Percentiles rank a stretch among this genome's conserved stretches.
These are phyloP conservation scores for Achlya hypogyna DNA, from an alignment of 352 stramenopile genomes.

Conservation along the genomic window DNA sequence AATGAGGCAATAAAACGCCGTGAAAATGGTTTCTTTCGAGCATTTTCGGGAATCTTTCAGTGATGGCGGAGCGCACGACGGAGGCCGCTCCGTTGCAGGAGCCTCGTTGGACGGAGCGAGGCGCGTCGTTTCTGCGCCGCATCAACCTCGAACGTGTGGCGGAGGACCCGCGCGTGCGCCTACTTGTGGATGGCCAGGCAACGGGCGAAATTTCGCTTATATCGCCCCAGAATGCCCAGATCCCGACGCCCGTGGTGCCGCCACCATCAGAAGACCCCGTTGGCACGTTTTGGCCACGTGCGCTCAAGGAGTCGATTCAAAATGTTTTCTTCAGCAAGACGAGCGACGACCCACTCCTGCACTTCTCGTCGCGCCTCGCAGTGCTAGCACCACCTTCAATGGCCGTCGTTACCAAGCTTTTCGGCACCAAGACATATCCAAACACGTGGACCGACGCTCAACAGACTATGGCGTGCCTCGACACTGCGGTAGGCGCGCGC, in stretches of 20 bases:
- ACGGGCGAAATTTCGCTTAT: background rate
- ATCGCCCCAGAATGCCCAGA: constrained; percentile 4
- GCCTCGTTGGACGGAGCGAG: constrained; percentile 62
- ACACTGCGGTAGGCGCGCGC: constrained; percentile 19
- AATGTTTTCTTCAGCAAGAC: constrained; percentile 18
- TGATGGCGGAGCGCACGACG: background rate
- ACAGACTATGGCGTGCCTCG: constrained; percentile 7
- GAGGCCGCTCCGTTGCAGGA: background rate
- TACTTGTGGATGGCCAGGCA: constrained; percentile 28
- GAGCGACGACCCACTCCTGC: constrained; percentile 15
- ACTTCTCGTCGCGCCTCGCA: constrained; percentile 15
- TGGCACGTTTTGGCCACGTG: background rate
- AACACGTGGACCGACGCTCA: constrained; percentile 14
- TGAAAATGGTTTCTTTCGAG: background rate
- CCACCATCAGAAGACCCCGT: background rate
- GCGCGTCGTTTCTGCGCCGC: constrained; percentile 70
- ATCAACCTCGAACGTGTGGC: constrained; percentile 85
- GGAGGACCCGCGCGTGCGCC: constrained; percentile 67
- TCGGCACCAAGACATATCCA: constrained; percentile 6
- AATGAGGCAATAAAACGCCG: background rate
- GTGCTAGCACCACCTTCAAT: constrained; percentile 14
- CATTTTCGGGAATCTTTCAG: constrained; percentile 3
- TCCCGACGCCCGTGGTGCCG: background rate
- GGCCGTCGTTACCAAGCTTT: constrained; percentile 12
- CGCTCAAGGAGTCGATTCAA: constrained; percentile 18